phyloP scores from a whole-genome alignment of 1,284 basidiomycete species.

The Volvariella volvacea region DNA sequence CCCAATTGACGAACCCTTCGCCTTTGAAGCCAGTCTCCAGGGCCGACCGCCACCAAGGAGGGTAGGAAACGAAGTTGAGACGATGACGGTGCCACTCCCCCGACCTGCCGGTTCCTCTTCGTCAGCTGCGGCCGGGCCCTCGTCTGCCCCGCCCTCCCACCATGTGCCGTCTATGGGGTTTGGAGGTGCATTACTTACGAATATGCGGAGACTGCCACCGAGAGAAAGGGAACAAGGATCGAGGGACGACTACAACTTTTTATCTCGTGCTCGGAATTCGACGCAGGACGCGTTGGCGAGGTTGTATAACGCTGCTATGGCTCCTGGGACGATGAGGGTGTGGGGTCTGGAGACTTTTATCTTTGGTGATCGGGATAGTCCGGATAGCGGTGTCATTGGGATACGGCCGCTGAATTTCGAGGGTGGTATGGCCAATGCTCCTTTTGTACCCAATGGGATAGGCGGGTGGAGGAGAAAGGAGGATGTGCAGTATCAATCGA shows the following conservation, averaged over 20 bases:
- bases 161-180: conserved; percentile 55
- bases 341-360: too few species aligned
- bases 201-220: conserved; percentile 19
- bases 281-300: not conserved
- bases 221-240: conserved; percentile 17
- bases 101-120: conserved; percentile 10
- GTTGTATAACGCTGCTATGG: not conserved
- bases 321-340: conserved; percentile 4
- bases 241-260: conserved; percentile 8
- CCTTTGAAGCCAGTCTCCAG: conserved; percentile 18
- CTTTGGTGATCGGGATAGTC: too few species aligned
- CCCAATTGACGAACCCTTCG: conserved; percentile 25
- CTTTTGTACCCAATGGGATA: not conserved
- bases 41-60: conserved; percentile 1
- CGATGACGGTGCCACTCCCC: not conserved
- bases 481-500: conserved; percentile 43
- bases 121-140: conserved; percentile 1
- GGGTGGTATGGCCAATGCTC: not conserved
- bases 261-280: conserved; percentile 1
- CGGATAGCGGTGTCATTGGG: conserved; percentile 4
- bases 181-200: conserved; percentile 59
- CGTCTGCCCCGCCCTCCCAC: conserved; percentile 40
- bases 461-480: not conserved
- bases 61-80: conserved; percentile 4
- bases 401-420: not conserved